These are phyloP conservation scores for Umbelopsis sp. DNA, from an alignment of 192 early-diverging fungal species.

Conservation along the genomic window DNA sequence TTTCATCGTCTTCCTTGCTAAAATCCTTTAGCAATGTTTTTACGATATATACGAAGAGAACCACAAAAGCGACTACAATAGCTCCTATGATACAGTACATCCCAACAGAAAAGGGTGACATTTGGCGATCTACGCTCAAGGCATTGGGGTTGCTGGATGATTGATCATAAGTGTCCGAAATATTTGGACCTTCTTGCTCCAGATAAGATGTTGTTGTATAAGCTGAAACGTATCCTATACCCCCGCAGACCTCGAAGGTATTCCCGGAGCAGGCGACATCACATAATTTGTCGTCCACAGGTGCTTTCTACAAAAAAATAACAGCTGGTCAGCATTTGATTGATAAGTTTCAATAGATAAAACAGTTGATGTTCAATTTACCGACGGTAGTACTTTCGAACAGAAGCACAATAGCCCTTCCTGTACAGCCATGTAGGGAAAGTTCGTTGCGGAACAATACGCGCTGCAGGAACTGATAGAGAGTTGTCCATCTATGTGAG, in stretches of 20 bases:
- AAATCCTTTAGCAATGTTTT: not conserved
- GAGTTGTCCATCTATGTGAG: not conserved
- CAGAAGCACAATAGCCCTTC: not conserved
- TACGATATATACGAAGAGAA: not conserved
- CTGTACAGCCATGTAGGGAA: conserved; percentile 1
- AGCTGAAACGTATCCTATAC: not conserved
- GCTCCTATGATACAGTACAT: not conserved
- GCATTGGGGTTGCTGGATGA: not conserved
- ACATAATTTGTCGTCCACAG: not conserved
- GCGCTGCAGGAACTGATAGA: not conserved
- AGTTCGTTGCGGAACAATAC: not conserved
- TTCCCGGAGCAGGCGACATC: not conserved
- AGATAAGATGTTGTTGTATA: not conserved
- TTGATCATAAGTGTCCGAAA: not conserved
- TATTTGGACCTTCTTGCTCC: not conserved
- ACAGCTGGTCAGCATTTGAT: not conserved
- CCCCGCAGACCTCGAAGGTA: not conserved
- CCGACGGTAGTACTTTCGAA: not conserved
- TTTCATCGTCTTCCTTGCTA: not conserved
- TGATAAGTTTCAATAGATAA: not conserved
- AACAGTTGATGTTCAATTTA: not conserved
- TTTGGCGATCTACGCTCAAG: not conserved
- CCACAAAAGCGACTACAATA: not conserved
- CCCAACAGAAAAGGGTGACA: not conserved
- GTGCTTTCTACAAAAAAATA: not conserved